Base-by-base conservation (phyloP, 305 asterid genomes). In the Salvia sclarea region DNA sequence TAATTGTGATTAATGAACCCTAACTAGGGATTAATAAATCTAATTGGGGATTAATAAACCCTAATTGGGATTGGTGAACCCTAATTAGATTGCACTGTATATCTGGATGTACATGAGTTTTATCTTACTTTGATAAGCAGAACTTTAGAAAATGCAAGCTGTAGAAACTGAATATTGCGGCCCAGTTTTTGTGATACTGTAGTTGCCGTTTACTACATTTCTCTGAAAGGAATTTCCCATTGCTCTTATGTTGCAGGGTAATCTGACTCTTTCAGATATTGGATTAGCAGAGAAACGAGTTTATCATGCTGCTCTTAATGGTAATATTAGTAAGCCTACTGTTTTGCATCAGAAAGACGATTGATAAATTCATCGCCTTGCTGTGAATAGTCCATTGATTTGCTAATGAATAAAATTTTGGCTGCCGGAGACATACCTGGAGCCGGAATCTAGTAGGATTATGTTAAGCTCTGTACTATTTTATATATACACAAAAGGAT, bases 241-340 rank as follows among this genome's bases (percentile, higher is more conserved):
- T 58, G 70, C 57, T 75, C 18, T 24, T 72, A 54, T 53, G 61
- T 45, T 88, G 88, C 96, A 92, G 98, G 98, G 98, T 40, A 85
- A 81, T 78, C 79, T 92, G 80, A 64, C 69, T 40, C 86, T 88
- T 75, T 84, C 97, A 20, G 91, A 88, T 66, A 83, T 92, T 69
- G 98, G 98, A 60, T 79, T 92, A 84, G 88, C 97, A 17, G 98
- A 92, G 88, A 92, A 92, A 85, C 86, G 98, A 76, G 89, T 86
- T 64, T 90, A 86, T 80, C 96, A 81, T 78, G 87, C 97, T 63
- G 96, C 94, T 67, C 96, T 92, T 76, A 80, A 92, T 83, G 98
- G 96, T 90, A 88, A 88, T 84, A 82, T 75, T 82, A 76, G 84
- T 72, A 82, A 75, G 88, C 82, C 84, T 88, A 82, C 87, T 84